phyloP scores from a whole-genome alignment of 768 basidiomycete genomes.

The Fomitopsis serialis region DNA sequence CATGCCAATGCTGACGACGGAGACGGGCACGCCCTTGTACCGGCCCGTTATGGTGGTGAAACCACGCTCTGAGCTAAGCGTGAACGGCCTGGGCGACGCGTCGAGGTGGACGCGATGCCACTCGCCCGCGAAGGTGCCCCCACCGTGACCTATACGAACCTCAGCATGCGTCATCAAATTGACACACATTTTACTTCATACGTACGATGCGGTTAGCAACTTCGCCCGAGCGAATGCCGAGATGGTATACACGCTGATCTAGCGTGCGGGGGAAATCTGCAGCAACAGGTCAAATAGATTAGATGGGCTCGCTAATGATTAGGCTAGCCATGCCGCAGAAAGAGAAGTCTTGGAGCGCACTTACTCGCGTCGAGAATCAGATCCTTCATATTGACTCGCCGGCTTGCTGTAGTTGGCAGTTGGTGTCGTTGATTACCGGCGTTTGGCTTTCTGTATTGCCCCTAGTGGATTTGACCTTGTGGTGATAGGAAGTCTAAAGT shows the following conservation, averaged over 20 bases:
- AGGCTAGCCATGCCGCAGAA: not conserved
- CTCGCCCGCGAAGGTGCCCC: slow-evolving; percentile 67
- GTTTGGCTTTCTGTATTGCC: not conserved
- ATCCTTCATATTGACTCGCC: slow-evolving; percentile 45
- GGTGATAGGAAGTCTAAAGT: not conserved
- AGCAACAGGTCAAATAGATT: not conserved
- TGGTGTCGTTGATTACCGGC: not conserved
- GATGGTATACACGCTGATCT: slow-evolving; percentile 74
- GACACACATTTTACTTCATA: not conserved
- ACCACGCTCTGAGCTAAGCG: slow-evolving; percentile 65
- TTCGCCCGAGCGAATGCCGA: slow-evolving; percentile 69
- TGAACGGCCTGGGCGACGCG: slow-evolving; percentile 51
- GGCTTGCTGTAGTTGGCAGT: not conserved
- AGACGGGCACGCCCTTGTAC: slow-evolving; percentile 51
- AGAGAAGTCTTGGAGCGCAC: not conserved
- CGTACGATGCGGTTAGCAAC: slow-evolving; percentile 75
- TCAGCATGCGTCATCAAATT: not conserved
- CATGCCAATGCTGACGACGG: slow-evolving; percentile 81
- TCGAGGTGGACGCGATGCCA: slow-evolving; percentile 58
- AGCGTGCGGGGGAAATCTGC: slow-evolving; percentile 74
- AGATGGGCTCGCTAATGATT: not conserved
- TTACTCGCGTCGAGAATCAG: slow-evolving; percentile 61
- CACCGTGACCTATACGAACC: slow-evolving; percentile 54
- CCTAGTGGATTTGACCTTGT: not conserved
- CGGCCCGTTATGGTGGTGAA: slow-evolving; percentile 45